Conservation (phyloP, 2,329 filamentous ascomycete genomes). For the Colletotrichum sp. region DNA sequence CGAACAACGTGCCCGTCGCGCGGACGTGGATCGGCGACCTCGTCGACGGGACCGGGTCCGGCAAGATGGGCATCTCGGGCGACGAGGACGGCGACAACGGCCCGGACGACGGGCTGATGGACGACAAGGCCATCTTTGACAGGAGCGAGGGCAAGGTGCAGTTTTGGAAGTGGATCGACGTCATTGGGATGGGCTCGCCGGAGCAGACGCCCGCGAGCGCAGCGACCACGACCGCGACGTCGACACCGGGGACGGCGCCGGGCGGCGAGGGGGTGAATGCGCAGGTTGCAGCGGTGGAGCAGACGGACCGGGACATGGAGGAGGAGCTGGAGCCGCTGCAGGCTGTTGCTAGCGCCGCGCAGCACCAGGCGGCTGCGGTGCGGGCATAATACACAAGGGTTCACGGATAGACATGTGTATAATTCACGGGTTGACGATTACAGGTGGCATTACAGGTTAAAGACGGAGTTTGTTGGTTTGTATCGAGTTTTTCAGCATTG, state of each 20-base stretch:
- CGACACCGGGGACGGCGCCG: not conserved
- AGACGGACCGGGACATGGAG: constrained; percentile 20
- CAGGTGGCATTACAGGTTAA: not conserved
- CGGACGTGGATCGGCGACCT: constrained; percentile 56
- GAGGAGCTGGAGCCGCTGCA: constrained; percentile 22
- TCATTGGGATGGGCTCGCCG: constrained; percentile 51
- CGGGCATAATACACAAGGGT: not conserved
- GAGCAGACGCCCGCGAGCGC: not conserved
- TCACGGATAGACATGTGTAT: not conserved
- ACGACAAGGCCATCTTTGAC: constrained; percentile 59
- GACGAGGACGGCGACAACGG: constrained; percentile 17
- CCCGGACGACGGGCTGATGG: constrained; percentile 41
- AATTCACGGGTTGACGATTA: not conserved
- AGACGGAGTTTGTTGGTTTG: not conserved
- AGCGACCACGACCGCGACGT: not conserved
- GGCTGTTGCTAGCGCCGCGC: constrained; percentile 17
- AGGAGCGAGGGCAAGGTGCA: constrained; percentile 44
- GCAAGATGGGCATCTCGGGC: constrained; percentile 30
- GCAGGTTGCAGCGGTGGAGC: constrained; percentile 10
- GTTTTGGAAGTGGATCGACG: constrained; percentile 59
- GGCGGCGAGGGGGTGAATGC: not conserved
- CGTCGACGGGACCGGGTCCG: constrained; percentile 48
- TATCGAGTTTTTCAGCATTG: not conserved
- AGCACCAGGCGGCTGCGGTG: not conserved
- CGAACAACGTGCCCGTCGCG: constrained; percentile 52